A percentile compares a stretch with the other conserved stretches of the same genome.
phyloP scores from a whole-genome alignment of 345 rosid genomes.

The Sonneratia alba region DNA sequence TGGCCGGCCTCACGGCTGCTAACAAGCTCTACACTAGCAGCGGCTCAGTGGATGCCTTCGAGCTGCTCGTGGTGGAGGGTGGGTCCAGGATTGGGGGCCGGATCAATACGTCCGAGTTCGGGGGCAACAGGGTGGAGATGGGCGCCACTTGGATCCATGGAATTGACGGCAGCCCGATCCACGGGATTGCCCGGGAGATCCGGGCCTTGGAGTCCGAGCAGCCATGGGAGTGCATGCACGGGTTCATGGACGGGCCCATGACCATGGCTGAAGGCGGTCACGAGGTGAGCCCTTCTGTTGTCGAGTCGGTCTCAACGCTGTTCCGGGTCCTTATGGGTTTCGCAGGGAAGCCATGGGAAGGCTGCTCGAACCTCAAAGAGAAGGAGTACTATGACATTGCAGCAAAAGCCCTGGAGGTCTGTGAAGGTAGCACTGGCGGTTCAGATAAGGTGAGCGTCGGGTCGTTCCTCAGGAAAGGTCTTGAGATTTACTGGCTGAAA shows the following conservation, averaged over 20 bases:
- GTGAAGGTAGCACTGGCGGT: slow-evolving; percentile 23
- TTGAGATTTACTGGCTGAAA: slow-evolving; percentile 10
- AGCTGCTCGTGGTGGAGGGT: slow-evolving; percentile 79
- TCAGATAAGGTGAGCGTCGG: slow-evolving; percentile 44
- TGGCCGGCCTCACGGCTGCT: slow-evolving; percentile 96
- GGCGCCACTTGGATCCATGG: slow-evolving; percentile 99
- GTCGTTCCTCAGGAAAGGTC: slow-evolving; percentile 20
- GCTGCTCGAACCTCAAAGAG: slow-evolving; percentile 8
- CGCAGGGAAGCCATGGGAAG: slow-evolving; percentile 40
- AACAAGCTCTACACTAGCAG: slow-evolving; percentile 59
- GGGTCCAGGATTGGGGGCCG: slow-evolving; percentile 89
- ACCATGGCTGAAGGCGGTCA: slow-evolving; percentile 75
- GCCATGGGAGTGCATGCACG: slow-evolving; percentile 99
- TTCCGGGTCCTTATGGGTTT: slow-evolving; percentile 74
- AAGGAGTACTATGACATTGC: slow-evolving; percentile 28
- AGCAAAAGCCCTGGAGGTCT: slow-evolving; percentile 26
- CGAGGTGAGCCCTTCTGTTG: slow-evolving; percentile 35
- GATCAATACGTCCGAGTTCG: slow-evolving; percentile 77
- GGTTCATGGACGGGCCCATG: slow-evolving; percentile 35
- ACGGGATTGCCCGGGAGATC: slow-evolving; percentile 58
- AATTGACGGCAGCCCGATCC: slow-evolving; percentile 82
- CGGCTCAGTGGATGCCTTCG: slow-evolving; percentile 40
- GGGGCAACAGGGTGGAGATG: slow-evolving; percentile 88
- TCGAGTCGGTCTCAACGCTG: slow-evolving; percentile 45
- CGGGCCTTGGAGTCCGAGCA: slow-evolving; percentile 53